Evolutionary conservation across 805 yeast genomes (phyloP).

Genomic region (Candida coleopterorum): DNA sequence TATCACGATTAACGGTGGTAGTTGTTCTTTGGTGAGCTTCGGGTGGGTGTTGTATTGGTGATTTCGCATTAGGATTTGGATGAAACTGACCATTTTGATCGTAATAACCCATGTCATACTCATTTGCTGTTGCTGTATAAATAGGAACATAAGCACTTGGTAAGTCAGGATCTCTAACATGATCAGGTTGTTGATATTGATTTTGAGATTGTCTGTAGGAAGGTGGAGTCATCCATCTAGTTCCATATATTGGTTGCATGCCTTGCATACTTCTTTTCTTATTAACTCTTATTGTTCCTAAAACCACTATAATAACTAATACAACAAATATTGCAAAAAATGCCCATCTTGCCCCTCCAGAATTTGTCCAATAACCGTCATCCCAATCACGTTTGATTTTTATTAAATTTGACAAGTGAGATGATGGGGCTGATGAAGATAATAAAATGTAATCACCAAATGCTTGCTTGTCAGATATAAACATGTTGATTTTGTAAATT

Average conservation of each 20-base stretch:
- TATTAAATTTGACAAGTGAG: not conserved
- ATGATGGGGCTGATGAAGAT: too few relatives aligned
- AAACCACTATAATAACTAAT: conserved; percentile 40
- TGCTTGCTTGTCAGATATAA: too few relatives aligned
- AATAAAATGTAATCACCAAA: too few relatives aligned
- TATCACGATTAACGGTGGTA: not conserved
- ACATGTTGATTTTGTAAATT: too few relatives aligned
- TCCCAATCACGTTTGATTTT: conserved; percentile 12
- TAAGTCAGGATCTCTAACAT: conserved; percentile 36
- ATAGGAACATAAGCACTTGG: conserved; percentile 55
- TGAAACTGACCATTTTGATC: conserved; percentile 53
- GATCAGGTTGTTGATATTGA: conserved; percentile 43
- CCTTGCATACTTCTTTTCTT: conserved; percentile 46
- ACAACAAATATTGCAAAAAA: conserved; percentile 58
- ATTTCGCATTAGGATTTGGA: conserved; percentile 28
- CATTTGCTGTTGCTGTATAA: conserved; percentile 62
- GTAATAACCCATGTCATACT: conserved; percentile 73
- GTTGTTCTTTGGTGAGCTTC: conserved; percentile 20
- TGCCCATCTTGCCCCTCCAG: conserved; percentile 54
- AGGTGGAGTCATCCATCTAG: conserved; percentile 87
- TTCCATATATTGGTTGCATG: conserved; percentile 62
- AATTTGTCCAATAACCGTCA: conserved; percentile 12
- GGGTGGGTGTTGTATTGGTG: conserved; percentile 16
- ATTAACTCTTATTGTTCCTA: conserved; percentile 52
- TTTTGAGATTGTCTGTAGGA: conserved; percentile 63